Base-by-base conservation (phyloP, 177 flowering plant species). In the Tripterygium wilfordii region DNA sequence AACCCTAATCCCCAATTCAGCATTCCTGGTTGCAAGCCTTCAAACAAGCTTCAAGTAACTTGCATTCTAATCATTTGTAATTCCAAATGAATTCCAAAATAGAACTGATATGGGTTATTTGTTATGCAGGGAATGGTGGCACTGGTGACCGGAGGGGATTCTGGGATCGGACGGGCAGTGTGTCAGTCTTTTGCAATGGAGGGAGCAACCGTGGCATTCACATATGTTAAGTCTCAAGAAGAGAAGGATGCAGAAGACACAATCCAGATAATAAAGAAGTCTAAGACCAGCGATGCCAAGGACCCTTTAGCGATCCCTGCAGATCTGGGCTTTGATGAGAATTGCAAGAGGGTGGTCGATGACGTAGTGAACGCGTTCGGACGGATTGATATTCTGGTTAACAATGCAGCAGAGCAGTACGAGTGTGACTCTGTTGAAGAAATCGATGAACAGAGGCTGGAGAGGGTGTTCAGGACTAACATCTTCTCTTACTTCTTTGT, bases 151-250 rank as follows among this genome's bases (percentile, higher is more conserved):
- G 90, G 95, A 0, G 95, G 92, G 0, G 92, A 85, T 40, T 88
- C 88, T 0, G 95, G 92, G 5, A 88, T 88, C 20, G 92, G 97
- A 1, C 50, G 86, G 23, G 86, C 90, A 0, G 92, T 89, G 24
- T 68, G 80, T 61, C 53, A 72, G 42, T 42, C 35, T 53, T 88
- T 73, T 45, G 76, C 82, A 0, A 48, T 61, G 0, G 92, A 84
- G 21, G 91, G 95, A 3, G 91, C 95, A 5, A 83, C 85, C 0
- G 89, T 85, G 49, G 89, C 84, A 13, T 79, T 89, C 75, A 85
- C 95, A 0, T 83, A 76, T 30, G 79, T 83, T 31, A 80, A 82
- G 48, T 57, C 48, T 9, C 71, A 68, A 10, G 96, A 85, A 39
- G 91, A 88, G 24, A 79, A 73, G 51, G 89, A 88, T 39, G 88